A percentile compares a stretch with the other conserved stretches of the same genome.
Conservation (phyloP, 2,329 filamentous ascomycete genomes). For the Diaporthe sp. region DNA sequence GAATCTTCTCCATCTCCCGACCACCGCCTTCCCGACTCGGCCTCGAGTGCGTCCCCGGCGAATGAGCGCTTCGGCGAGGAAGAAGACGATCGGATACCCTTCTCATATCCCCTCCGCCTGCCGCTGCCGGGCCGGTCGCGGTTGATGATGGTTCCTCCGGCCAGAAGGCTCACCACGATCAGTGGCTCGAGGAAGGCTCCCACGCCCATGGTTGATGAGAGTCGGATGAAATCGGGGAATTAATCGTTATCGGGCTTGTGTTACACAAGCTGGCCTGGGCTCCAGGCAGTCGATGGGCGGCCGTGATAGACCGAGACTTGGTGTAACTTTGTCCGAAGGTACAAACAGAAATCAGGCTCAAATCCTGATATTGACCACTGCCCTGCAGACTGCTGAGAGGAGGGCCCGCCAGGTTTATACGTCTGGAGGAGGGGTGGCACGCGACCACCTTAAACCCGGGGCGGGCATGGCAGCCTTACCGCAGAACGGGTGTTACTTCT, state of each 20-base stretch:
- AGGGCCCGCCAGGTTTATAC: constrained; percentile 7
- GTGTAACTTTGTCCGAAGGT: neutral
- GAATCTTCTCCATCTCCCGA: constrained; percentile 40
- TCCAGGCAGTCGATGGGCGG: neutral
- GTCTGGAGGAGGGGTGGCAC: constrained; percentile 14
- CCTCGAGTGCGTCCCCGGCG: constrained; percentile 46
- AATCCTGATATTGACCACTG: neutral
- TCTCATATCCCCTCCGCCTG: constrained; percentile 8
- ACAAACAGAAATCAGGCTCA: neutral
- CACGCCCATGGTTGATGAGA: constrained; percentile 54
- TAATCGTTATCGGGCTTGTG: neutral
- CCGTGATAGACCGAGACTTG: neutral
- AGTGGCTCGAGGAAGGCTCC: constrained; percentile 74
- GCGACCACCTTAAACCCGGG: constrained; percentile 16
- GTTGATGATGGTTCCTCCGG: constrained; percentile 75
- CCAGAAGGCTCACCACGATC: constrained; percentile 70
- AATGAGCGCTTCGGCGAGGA: constrained; percentile 47
- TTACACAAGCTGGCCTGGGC: neutral
- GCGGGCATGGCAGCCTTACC: constrained; percentile 19
- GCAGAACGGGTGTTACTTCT: neutral
- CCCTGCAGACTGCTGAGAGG: neutral
- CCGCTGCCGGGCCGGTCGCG: constrained; percentile 53
- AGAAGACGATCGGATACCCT: constrained; percentile 40
- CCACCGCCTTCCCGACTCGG: constrained; percentile 45
- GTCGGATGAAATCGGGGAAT: neutral